Evolutionary conservation across 2,329 filamentous ascomycete genomes (phyloP), one percentile per base, ranked within the genome.

Genomic region (Plenodomus biglobosus): DNA sequence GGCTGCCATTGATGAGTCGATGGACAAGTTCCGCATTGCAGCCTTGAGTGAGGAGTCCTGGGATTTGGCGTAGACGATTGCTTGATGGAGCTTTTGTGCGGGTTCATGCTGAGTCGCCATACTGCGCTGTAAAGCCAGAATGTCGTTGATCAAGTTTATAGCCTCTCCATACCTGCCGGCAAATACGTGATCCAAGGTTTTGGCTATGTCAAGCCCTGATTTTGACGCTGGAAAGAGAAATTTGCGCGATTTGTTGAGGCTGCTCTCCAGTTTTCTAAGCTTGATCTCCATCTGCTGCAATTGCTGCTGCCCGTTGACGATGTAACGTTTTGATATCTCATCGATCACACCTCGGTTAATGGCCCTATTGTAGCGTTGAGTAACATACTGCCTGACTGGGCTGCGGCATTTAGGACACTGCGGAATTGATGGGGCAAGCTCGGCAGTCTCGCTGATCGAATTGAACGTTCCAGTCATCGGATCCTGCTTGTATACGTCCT

Each of bases 301-400:
- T 22, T 66, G 61, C 17, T 52, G 51, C 30, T 66, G 53, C 1
- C 65, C 61, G 40, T 47, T 64, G 24, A 68, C 59, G 34, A 74
- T 56, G 52, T 75, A 73, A 3, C 64, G 51, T 43, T 71, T 73
- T 1, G 69, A 66, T 53, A 66, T 64, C 42, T 74, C 66, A 38
- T 71, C 71, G 10, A 75, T 67, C 3, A 73, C 61, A 11, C 69
- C 69, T 42, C 65, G 46, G 38, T 71, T 72, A 44, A 75, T 64
- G 4, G 71, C 37, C 11, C 71, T 57, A 40, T 72, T 72, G 51
- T 74, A 75, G 37, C 73, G 49, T 15, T 70, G 63, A 0, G 63
- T 73, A 1, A 52, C 59, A 19, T 60, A 62, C 47, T 73, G 68
- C 40, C 61, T 52, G 20, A 75, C 48, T 1, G 69, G 68, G 21